Evolutionary conservation across 2,329 filamentous ascomycete species (phyloP), one percentile per base, ranked within the genome.

Genomic region (Bipolaris zeicola): DNA sequence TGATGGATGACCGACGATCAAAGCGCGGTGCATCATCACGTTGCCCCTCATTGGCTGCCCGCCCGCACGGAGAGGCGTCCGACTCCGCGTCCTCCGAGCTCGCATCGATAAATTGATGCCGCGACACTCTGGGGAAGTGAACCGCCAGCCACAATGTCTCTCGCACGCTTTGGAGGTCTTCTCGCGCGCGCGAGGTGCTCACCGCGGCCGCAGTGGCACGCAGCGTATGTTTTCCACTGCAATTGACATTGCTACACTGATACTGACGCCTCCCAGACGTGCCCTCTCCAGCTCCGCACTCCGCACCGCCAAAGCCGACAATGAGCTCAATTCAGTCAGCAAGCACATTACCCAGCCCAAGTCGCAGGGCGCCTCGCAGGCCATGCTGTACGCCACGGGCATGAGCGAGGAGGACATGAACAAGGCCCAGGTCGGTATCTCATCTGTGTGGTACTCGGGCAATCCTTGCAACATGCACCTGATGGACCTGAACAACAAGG

Each of bases 391-490:
- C 82, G 95, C 91, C 66, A 97, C 94, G 1, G 96, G 96, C 51
- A 82, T 99, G 70, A 86, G 81, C 39, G 91, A 96, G 73, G 84
- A 85, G 54, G 93, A 96, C 78, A 91, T 98, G 88, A 89, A 89
- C 81, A 99, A 98, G 82, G 90, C 95, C 24, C 96, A 99, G 82
- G 89, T 99, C 67, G 95, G 95, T 66, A 98, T 99, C 75, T 96
- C 94, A 39, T 97, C 93, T 5, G 93, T 98, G 59, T 99, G 95
- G 95, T 97, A 94, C 80, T 89, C 92, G 68, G 95, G 95, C 55
- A 99, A 99, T 80, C 95, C 95, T 24, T 99, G 95, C 83, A 99
- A 99, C 81, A 99, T 97, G 94, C 95, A 99, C 79, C 82, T 99
- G 61, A 84, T 99, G 78, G 91, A 96, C 72, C 86, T 99, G 59